Conservation (phyloP, 306 rosid genomes). For the Neltuma alba region DNA sequence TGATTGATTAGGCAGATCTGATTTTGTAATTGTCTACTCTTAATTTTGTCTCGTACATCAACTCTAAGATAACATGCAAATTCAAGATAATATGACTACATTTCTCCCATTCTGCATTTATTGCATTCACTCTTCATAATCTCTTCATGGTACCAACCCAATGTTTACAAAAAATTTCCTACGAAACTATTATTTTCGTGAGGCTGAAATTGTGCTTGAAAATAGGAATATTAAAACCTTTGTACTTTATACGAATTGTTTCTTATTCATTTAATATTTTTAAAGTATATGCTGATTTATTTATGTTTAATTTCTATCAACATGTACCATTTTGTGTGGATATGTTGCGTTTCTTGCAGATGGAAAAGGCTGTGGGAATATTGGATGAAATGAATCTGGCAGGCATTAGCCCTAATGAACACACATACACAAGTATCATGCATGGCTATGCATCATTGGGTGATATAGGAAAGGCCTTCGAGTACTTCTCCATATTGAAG, state of each 20-base stretch:
- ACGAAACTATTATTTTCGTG: neutral
- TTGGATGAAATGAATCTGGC: conserved; percentile 90
- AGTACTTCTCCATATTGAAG: conserved; percentile 74
- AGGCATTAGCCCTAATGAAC: conserved; percentile 79
- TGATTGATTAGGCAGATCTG: neutral
- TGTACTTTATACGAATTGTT: conserved; percentile 1
- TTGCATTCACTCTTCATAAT: neutral
- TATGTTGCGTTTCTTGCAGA: conserved; percentile 56
- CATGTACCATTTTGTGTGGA: conserved; percentile 20
- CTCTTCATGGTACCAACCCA: neutral
- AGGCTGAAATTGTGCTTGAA: neutral
- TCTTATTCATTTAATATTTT: neutral
- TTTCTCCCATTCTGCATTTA: too few species aligned
- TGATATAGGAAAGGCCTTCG: conserved; percentile 89
- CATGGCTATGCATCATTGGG: conserved; percentile 95
- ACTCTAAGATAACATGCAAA: neutral
- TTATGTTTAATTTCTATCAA: neutral
- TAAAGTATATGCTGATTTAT: neutral
- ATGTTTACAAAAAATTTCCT: neutral
- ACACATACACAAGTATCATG: conserved; percentile 91
- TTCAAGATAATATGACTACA: neutral
- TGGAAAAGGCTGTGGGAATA: conserved; percentile 78
- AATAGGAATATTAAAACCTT: conserved; percentile 5
- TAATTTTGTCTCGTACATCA: neutral
- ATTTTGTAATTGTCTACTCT: neutral